Percentiles rank a stretch among this genome's conserved stretches.
Evolutionary conservation across 2,329 filamentous ascomycete genomes (phyloP).

Genomic region (Fusarium oxysporum): DNA sequence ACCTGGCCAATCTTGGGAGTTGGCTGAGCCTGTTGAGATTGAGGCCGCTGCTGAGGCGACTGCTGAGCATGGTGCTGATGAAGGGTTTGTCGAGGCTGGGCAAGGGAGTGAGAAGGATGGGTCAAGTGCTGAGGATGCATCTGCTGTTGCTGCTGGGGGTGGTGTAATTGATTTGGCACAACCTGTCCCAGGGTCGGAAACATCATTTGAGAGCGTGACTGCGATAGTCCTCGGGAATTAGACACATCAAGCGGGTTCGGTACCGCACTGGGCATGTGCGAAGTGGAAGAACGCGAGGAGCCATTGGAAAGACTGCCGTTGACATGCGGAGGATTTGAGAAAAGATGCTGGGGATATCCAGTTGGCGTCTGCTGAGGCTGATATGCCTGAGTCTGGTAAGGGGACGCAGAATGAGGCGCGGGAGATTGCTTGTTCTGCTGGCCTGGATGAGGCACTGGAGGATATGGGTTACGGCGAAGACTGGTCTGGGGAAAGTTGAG

Average conservation of each 20-base stretch:
- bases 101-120: conserved; percentile 45
- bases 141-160: conserved; percentile 56
- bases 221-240: conserved; percentile 57
- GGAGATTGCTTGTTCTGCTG: conserved; percentile 67
- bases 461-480: conserved; percentile 61
- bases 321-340: conserved; percentile 60
- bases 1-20: conserved; percentile 48
- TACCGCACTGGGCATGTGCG: conserved; percentile 62
- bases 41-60: conserved; percentile 51
- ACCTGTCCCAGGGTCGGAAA: conserved; percentile 54
- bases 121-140: conserved; percentile 49
- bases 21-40: conserved; percentile 52
- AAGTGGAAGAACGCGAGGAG: conserved; percentile 57
- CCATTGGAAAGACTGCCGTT: conserved; percentile 62
- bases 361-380: conserved; percentile 63
- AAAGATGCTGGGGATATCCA: conserved; percentile 65
- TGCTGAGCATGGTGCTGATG: conserved; percentile 47
- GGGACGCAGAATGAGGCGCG: conserved; percentile 64
- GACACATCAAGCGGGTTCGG: conserved; percentile 61
- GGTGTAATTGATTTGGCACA: conserved; percentile 58
- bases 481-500: conserved; percentile 64
- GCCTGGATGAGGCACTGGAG: conserved; percentile 59
- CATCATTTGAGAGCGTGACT: conserved; percentile 59
- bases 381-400: conserved; percentile 67
- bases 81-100: conserved; percentile 44